Conservation (phyloP, 768 basidiomycete species). For the Mycena venus region DNA sequence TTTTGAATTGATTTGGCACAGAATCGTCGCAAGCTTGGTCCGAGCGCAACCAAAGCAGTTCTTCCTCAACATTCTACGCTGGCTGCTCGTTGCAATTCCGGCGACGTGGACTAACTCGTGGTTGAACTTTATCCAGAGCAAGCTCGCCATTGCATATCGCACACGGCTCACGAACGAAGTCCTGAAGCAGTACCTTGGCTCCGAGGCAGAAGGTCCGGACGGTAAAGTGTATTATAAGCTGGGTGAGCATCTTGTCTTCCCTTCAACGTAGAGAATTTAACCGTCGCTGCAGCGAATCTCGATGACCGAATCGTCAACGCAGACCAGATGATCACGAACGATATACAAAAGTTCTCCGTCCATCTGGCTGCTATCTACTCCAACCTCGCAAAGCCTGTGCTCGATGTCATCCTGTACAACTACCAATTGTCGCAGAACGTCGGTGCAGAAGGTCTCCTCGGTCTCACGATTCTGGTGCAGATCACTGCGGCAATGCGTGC, state of each 20-base stretch:
- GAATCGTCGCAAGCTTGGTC: constrained; percentile 96
- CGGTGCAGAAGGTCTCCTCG: constrained; percentile 91
- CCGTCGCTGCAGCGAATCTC: constrained; percentile 76
- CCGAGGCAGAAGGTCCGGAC: constrained; percentile 70
- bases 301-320: constrained; percentile 97
- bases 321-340: constrained; percentile 97
- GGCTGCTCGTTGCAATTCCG: constrained; percentile 93
- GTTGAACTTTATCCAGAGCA: constrained; percentile 94
- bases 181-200: constrained; percentile 86
- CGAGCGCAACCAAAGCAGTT: constrained; percentile 86
- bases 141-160: constrained; percentile 90
- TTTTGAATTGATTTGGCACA: constrained; percentile 42
- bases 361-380: constrained; percentile 94
- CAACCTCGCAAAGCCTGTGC: constrained; percentile 92
- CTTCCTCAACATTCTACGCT: constrained; percentile 86
- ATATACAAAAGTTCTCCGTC: constrained; percentile 92
- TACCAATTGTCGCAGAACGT: constrained; percentile 95
- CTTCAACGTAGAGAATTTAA: neutral
- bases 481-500: constrained; percentile 83
- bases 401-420: constrained; percentile 96
- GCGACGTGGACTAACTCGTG: constrained; percentile 95
- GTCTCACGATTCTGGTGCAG: constrained; percentile 89
- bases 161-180: constrained; percentile 89
- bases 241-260: constrained; percentile 58
- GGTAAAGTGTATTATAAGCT: constrained; percentile 96